Evolutionary conservation across 495 filamentous ascomycete genomes (phyloP).

Genomic region (Hypoxylon rickii): DNA sequence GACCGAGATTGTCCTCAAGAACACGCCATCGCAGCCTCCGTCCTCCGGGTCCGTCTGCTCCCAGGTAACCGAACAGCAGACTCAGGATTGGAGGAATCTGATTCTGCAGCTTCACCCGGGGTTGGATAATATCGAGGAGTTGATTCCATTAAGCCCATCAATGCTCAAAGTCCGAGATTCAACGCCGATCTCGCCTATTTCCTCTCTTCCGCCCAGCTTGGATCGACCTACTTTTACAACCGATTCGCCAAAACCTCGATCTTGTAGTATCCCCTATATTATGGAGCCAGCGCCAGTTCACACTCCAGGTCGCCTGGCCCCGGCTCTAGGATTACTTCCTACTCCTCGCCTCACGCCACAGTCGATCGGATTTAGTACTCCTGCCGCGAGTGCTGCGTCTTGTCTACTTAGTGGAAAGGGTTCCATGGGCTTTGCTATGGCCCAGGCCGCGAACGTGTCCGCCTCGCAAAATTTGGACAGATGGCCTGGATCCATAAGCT

Average conservation of each 20-base stretch:
- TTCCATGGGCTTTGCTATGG: conserved; percentile 82
- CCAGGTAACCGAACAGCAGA: conserved; percentile 48
- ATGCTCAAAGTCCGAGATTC: conserved; percentile 30
- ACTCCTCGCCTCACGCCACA: conserved; percentile 85
- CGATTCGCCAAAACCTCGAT: conserved; percentile 45
- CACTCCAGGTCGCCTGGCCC: conserved; percentile 52
- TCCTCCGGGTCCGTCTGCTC: conserved; percentile 56
- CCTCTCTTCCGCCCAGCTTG: conserved; percentile 8
- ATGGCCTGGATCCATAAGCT: conserved; percentile 63
- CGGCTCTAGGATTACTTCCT: conserved; percentile 67
- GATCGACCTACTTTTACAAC: conserved; percentile 17
- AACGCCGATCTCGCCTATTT: conserved; percentile 41
- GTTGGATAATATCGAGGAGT: conserved; percentile 63
- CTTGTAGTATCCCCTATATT: conserved; percentile 54
- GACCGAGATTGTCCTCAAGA: conserved; percentile 87
- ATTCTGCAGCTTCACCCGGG: conserved; percentile 81
- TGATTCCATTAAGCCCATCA: conserved; percentile 41
- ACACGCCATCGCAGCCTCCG: conserved; percentile 71
- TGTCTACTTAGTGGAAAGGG: conserved; percentile 52
- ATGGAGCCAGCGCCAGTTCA: conserved; percentile 66
- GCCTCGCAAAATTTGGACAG: conserved; percentile 59
- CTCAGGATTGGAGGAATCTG: conserved; percentile 72
- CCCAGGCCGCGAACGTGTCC: conserved; percentile 67
- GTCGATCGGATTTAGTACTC: conserved; percentile 74
- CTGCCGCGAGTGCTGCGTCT: conserved; percentile 80